These are phyloP conservation scores for Diutina neorugosa DNA, from an alignment of 1,139 yeast genomes.

Conservation along the genomic window DNA sequence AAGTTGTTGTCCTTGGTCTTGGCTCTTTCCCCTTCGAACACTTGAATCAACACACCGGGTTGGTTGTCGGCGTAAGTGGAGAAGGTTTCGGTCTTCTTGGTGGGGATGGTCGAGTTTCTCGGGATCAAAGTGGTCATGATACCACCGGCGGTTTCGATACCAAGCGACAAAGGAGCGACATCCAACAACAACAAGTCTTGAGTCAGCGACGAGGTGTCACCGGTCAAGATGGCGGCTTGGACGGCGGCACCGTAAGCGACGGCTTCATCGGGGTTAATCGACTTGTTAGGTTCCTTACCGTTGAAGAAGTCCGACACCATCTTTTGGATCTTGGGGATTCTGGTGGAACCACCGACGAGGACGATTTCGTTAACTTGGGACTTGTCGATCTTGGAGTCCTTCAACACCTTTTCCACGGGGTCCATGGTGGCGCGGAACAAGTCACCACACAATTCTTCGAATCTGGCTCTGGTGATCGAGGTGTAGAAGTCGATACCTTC, in stretches of 20 bases:
- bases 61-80: slow-evolving; percentile 71
- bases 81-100: slow-evolving; percentile 92
- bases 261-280: slow-evolving; percentile 84
- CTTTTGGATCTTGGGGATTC: slow-evolving; percentile 95
- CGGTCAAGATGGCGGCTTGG: slow-evolving; percentile 91
- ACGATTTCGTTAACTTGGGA: slow-evolving; percentile 84
- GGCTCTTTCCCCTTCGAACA: slow-evolving; percentile 95
- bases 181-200: slow-evolving; percentile 55
- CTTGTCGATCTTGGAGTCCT: slow-evolving; percentile 78
- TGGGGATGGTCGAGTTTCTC: slow-evolving; percentile 95
- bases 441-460: slow-evolving; percentile 84
- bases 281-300: slow-evolving; percentile 90
- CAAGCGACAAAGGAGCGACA: slow-evolving; percentile 89
- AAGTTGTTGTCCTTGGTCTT: slow-evolving; percentile 90
- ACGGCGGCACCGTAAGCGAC: slow-evolving; percentile 47
- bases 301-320: slow-evolving; percentile 76
- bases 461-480: slow-evolving; percentile 82
- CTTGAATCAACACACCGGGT: slow-evolving; percentile 93
- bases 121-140: slow-evolving; percentile 95
- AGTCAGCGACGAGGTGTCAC: slow-evolving; percentile 26
- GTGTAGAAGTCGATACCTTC: slow-evolving; percentile 78
- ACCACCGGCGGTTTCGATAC: slow-evolving; percentile 97
- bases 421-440: slow-evolving; percentile 80
- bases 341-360: slow-evolving; percentile 93
- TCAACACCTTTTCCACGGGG: slow-evolving; percentile 87